Percentiles rank a stretch among this genome's conserved stretches.
These are phyloP conservation scores for Isatis tinctoria DNA, from an alignment of 345 rosid species.

Conservation along the genomic window DNA sequence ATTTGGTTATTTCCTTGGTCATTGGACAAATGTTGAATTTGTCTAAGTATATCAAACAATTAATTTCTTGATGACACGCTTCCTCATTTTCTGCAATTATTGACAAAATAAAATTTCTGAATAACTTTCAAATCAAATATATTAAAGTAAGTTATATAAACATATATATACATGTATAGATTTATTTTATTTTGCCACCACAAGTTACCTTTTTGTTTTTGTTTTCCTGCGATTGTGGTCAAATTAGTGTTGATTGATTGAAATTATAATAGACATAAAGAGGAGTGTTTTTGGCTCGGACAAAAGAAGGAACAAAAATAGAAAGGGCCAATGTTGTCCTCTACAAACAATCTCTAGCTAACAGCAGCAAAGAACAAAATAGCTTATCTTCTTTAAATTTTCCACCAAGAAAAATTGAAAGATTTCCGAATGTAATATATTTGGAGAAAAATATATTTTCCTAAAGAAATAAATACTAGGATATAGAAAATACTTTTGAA, in stretches of 20 bases:
- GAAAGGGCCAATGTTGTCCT: constrained; percentile 34
- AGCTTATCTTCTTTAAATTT: constrained; percentile 11
- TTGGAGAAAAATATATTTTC: not conserved
- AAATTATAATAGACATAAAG: constrained; percentile 22
- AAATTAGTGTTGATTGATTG: constrained; percentile 26
- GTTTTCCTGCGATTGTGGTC: constrained; percentile 5
- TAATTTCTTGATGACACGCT: not conserved
- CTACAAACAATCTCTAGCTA: constrained; percentile 29
- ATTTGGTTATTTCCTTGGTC: constrained; percentile 20
- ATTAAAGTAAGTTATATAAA: not conserved
- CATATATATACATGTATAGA: not conserved
- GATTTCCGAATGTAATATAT: not conserved
- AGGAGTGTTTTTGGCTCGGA: constrained; percentile 24
- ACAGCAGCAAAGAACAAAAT: constrained; percentile 18
- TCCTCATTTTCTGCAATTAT: not conserved
- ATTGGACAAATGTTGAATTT: too few relatives aligned
- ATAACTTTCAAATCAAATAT: not conserved
- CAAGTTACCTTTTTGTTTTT: not conserved
- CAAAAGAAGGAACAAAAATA: constrained; percentile 35
- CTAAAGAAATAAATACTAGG: too few relatives aligned
- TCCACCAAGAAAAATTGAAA: constrained; percentile 4
- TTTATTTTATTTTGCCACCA: not conserved
- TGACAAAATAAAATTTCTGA: not conserved
- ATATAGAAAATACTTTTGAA: not conserved
- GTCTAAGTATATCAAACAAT: not conserved